A percentile compares a stretch with the other conserved stretches of the same genome.
These are phyloP conservation scores for Dissophora globulifera DNA, from an alignment of 192 early-diverging fungal species.

Conservation along the genomic window DNA sequence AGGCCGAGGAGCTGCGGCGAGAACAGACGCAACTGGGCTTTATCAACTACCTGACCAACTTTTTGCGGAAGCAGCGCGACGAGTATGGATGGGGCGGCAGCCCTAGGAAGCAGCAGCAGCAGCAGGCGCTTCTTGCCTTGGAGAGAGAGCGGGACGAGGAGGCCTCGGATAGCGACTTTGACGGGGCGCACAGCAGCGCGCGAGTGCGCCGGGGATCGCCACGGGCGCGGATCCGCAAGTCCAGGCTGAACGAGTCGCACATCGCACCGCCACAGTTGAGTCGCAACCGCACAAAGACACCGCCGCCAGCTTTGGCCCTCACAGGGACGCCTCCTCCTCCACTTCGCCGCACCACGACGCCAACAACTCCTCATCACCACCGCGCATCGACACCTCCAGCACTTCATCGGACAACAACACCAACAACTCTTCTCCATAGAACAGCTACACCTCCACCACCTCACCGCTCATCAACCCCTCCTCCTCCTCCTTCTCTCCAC, in stretches of 20 bases:
- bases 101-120: neutral
- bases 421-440: neutral
- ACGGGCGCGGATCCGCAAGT: neutral
- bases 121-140: neutral
- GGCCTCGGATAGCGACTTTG: slow-evolving; percentile 10
- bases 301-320: too few species aligned
- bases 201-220: slow-evolving; percentile 1
- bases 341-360: too few species aligned
- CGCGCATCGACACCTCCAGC: too few species aligned
- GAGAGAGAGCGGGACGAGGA: neutral
- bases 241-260: neutral
- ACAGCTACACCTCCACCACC: neutral
- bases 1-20: slow-evolving; percentile 12
- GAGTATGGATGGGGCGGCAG: slow-evolving; percentile 32
- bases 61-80: slow-evolving; percentile 26
- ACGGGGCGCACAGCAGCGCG: slow-evolving; percentile 6
- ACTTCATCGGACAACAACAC: neutral
- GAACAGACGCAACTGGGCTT: slow-evolving; percentile 35
- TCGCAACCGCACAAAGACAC: too few species aligned
- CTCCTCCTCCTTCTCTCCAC: neutral
- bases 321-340: too few species aligned
- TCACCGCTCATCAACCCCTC: too few species aligned
- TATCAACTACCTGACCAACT: slow-evolving; percentile 24
- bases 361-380: too few species aligned
- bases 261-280: too few species aligned